Percentiles rank a stretch among this genome's conserved stretches.
Conservation (phyloP, 1,139 yeast genomes). For the Sugiyamaella paludigena region DNA sequence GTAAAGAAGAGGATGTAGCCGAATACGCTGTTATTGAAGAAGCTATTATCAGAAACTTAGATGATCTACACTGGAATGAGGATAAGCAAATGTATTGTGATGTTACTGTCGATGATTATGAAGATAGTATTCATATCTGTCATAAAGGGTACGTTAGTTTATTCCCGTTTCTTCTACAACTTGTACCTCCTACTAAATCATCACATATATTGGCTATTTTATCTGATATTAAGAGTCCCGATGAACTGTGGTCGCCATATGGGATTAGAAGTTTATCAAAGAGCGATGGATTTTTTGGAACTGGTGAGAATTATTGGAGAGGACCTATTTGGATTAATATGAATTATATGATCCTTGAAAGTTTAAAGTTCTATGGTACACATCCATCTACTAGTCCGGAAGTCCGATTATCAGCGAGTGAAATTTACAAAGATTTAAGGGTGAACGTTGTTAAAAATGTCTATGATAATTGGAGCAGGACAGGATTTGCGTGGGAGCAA, state of each 20-base stretch:
- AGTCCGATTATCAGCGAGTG: slow-evolving; percentile 42
- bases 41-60: slow-evolving; percentile 61
- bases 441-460: slow-evolving; percentile 66
- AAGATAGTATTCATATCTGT: slow-evolving; percentile 65
- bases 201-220: slow-evolving; percentile 50
- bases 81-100: slow-evolving; percentile 76
- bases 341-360: slow-evolving; percentile 76
- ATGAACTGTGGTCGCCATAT: slow-evolving; percentile 70
- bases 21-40: slow-evolving; percentile 53
- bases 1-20: slow-evolving; percentile 54
- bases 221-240: slow-evolving; percentile 61
- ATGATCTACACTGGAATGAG: slow-evolving; percentile 76
- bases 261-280: slow-evolving; percentile 85
- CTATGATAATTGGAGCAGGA: slow-evolving; percentile 60
- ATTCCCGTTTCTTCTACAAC: slow-evolving; percentile 77
- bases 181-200: slow-evolving; percentile 55
- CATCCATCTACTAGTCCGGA: slow-evolving; percentile 26
- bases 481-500: slow-evolving; percentile 91
- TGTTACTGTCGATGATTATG: slow-evolving; percentile 68
- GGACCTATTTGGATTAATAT: slow-evolving; percentile 94
- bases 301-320: slow-evolving; percentile 92
- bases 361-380: slow-evolving; percentile 54
- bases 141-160: slow-evolving; percentile 86
- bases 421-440: slow-evolving; percentile 59
- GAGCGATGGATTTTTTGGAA: slow-evolving; percentile 61